A percentile compares a stretch with the other conserved stretches of the same genome.
Conservation (phyloP, 225 moss, liverwort and hornwort genomes). For the Pleurozium schreberi region DNA sequence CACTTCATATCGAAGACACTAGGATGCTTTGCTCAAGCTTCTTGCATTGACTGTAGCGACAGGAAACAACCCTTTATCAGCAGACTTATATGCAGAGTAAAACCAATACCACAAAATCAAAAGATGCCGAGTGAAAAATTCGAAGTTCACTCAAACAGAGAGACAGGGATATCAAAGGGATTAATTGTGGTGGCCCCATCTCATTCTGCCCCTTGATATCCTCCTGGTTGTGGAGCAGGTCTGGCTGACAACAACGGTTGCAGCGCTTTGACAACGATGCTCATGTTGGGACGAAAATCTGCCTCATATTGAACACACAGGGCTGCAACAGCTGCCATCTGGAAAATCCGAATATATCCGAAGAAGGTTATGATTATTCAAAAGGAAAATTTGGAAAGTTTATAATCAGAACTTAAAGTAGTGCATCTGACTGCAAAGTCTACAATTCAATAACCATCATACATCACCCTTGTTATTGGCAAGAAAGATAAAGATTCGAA, state of each 20-base stretch:
- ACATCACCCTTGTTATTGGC: not conserved
- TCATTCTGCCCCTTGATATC: conserved; percentile 50
- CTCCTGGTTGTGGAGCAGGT: conserved; percentile 49
- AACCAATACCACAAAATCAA: conserved; percentile 22
- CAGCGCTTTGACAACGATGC: conserved; percentile 96
- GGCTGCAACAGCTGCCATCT: conserved; percentile 89
- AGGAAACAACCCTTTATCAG: conserved; percentile 9
- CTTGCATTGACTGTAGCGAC: conserved; percentile 1
- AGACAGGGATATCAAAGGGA: not conserved
- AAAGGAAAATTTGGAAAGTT: not conserved
- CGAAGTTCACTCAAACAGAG: not conserved
- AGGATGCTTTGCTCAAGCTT: conserved; percentile 22
- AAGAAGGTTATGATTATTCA: not conserved
- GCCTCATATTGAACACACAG: conserved; percentile 98
- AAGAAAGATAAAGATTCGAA: not conserved
- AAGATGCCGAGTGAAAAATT: conserved; percentile 5
- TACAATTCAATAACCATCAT: not conserved
- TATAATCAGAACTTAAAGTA: not conserved
- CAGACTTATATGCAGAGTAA: conserved; percentile 13
- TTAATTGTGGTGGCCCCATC: not conserved
- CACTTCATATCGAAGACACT: conserved; percentile 10
- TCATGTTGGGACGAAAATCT: conserved; percentile 98
- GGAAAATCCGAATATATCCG: not conserved
- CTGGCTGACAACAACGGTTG: conserved; percentile 77
- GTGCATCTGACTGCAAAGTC: not conserved